phyloP scores from a whole-genome alignment of 2,329 filamentous ascomycete species.

The Colletotrichum neosansevieriae region DNA sequence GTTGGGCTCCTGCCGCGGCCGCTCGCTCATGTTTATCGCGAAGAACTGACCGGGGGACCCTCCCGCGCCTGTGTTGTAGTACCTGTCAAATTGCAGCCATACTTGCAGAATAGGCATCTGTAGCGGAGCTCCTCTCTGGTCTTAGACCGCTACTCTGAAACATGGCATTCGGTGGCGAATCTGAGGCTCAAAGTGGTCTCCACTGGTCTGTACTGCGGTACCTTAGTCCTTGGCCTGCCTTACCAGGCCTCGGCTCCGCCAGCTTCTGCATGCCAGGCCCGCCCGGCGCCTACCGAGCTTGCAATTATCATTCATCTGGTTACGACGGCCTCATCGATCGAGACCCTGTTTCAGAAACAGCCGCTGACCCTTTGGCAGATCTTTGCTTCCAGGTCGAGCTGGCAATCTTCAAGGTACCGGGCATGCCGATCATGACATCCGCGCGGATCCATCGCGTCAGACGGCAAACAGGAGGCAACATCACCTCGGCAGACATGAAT shows the following conservation, averaged over 20 bases:
- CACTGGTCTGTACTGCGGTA: not conserved
- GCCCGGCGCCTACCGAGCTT: slow-evolving; percentile 21
- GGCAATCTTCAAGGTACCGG: not conserved
- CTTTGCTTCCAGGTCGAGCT: not conserved
- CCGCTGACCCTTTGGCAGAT: slow-evolving; percentile 3
- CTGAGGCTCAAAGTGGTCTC: slow-evolving; percentile 32
- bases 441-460: slow-evolving; percentile 26
- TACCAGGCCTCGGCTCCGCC: slow-evolving; percentile 19
- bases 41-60: not conserved
- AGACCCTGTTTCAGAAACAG: slow-evolving; percentile 8
- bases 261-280: slow-evolving; percentile 4
- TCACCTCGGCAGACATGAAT: slow-evolving; percentile 25
- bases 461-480: slow-evolving; percentile 13
- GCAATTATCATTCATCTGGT: not conserved
- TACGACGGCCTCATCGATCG: not conserved
- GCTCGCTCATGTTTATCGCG: not conserved
- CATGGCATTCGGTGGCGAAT: slow-evolving; percentile 27
- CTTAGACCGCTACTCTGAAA: slow-evolving; percentile 12
- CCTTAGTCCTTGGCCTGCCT: not conserved
- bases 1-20: slow-evolving; percentile 31
- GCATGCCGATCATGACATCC: slow-evolving; percentile 30
- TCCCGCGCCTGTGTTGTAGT: not conserved
- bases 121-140: slow-evolving; percentile 14
- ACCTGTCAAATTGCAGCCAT: not conserved
- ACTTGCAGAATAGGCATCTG: slow-evolving; percentile 5